Conservation (phyloP, 495 filamentous ascomycete species). For the Penicillium simplicissimum region DNA sequence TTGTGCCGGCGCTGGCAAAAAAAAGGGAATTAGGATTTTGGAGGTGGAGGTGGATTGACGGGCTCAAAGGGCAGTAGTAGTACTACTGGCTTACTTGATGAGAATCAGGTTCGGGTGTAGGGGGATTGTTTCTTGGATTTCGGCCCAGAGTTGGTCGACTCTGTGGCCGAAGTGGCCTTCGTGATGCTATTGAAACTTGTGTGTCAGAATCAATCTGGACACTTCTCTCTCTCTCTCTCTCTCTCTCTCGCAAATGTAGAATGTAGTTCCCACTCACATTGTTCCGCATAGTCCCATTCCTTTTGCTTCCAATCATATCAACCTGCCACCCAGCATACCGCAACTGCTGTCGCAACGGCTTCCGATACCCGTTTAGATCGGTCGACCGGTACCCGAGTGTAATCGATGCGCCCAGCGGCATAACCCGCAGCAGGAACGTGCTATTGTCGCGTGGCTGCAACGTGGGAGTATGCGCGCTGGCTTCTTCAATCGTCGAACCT, state of each 20-base stretch:
- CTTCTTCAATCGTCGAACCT: background rate
- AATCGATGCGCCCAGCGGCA: slow-evolving; percentile 61
- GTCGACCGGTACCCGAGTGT: slow-evolving; percentile 53
- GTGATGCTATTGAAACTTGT: slow-evolving; percentile 34
- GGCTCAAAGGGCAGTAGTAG: too few relatives aligned
- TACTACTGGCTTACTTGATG: slow-evolving; percentile 44
- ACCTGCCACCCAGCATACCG: slow-evolving; percentile 42
- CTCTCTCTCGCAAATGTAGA: too few relatives aligned
- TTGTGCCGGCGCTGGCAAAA: slow-evolving; percentile 43
- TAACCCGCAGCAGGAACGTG: slow-evolving; percentile 42
- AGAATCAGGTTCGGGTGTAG: slow-evolving; percentile 52
- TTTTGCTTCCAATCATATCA: slow-evolving; percentile 52
- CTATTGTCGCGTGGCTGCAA: slow-evolving; percentile 12
- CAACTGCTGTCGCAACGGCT: slow-evolving; percentile 40
- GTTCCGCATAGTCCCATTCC: slow-evolving; percentile 50
- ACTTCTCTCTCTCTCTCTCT: background rate
- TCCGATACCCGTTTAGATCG: slow-evolving; percentile 57
- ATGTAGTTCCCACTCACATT: too few relatives aligned
- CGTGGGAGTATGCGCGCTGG: background rate
- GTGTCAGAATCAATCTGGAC: background rate
- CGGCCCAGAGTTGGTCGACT: slow-evolving; percentile 45
- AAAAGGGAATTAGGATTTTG: background rate
- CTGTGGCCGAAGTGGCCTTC: slow-evolving; percentile 52
- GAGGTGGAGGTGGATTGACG: too few relatives aligned
- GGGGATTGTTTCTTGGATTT: slow-evolving; percentile 31